Conservation (phyloP, 2,329 filamentous ascomycete species). For the Zymoseptoria ardabiliae region DNA sequence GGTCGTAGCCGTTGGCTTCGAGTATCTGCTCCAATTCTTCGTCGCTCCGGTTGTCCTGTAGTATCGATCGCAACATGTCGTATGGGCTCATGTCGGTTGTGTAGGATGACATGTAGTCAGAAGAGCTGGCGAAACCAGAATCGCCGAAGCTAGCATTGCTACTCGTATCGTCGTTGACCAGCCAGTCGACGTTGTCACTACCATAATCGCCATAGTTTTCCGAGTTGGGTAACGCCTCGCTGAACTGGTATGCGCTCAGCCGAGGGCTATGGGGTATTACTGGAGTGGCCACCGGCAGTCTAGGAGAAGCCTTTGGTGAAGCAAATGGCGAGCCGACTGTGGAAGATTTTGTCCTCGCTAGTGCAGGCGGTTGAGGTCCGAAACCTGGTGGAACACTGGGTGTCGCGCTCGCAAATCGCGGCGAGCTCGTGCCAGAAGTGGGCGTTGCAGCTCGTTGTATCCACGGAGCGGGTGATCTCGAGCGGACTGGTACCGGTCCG, state of each 20-base stretch:
- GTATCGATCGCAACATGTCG: constrained; percentile 91
- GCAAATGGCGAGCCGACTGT: constrained; percentile 77
- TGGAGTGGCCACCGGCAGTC: constrained; percentile 82
- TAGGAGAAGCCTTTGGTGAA: constrained; percentile 85
- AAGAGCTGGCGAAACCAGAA: constrained; percentile 67
- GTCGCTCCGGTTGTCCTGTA: constrained; percentile 81
- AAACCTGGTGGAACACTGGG: constrained; percentile 81
- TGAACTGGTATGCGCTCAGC: constrained; percentile 93
- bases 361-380: constrained; percentile 61
- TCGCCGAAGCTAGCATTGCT: constrained; percentile 71
- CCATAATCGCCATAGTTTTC: constrained; percentile 89
- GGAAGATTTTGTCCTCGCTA: constrained; percentile 67
- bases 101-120: constrained; percentile 64
- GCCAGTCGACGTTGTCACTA: constrained; percentile 92
- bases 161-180: constrained; percentile 75
- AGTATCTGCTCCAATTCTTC: constrained; percentile 92
- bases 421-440: constrained; percentile 70
- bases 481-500: constrained; percentile 73
- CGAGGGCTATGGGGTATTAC: constrained; percentile 89
- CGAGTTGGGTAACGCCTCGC: constrained; percentile 68
- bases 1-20: constrained; percentile 81
- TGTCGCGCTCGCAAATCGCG: constrained; percentile 66
- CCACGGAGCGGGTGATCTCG: constrained; percentile 90
- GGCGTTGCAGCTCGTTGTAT: constrained; percentile 67
- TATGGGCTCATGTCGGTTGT: constrained; percentile 93